phyloP scores from a whole-genome alignment of 495 filamentous ascomycete species.

The Penicillium arizonense region DNA sequence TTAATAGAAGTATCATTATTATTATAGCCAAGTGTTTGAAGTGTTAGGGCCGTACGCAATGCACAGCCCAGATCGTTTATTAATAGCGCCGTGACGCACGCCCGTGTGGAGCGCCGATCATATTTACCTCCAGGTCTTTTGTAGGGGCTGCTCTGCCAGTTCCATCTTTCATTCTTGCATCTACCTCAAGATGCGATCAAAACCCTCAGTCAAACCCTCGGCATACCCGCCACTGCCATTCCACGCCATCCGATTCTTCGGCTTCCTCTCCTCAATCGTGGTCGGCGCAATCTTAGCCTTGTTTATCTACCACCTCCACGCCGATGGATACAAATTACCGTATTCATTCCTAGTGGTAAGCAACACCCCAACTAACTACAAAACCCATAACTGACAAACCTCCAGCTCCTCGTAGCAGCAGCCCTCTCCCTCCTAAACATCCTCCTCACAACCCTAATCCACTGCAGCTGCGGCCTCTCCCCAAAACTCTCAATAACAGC shows the following conservation, averaged over 20 bases:
- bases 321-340: constrained; percentile 53
- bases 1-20: not conserved
- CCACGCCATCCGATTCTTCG: constrained; percentile 51
- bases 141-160: not conserved
- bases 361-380: not conserved
- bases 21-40: not conserved
- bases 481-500: constrained; percentile 52
- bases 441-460: constrained; percentile 51
- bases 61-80: constrained; percentile 13
- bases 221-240: constrained; percentile 58
- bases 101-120: constrained; percentile 27
- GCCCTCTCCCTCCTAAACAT: constrained; percentile 55
- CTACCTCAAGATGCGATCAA: constrained; percentile 29
- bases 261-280: constrained; percentile 54
- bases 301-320: constrained; percentile 60
- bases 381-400: not conserved
- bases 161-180: constrained; percentile 4
- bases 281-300: constrained; percentile 58
- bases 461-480: constrained; percentile 56
- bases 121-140: constrained; percentile 12
- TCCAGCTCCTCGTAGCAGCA: constrained; percentile 54
- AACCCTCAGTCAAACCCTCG: constrained; percentile 47
- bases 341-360: constrained; percentile 66
- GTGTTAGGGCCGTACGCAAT: not conserved
- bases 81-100: constrained; percentile 27